Evolutionary conservation across 139 green algal species (phyloP).

Genomic region (Pedinophyceae sp.): DNA sequence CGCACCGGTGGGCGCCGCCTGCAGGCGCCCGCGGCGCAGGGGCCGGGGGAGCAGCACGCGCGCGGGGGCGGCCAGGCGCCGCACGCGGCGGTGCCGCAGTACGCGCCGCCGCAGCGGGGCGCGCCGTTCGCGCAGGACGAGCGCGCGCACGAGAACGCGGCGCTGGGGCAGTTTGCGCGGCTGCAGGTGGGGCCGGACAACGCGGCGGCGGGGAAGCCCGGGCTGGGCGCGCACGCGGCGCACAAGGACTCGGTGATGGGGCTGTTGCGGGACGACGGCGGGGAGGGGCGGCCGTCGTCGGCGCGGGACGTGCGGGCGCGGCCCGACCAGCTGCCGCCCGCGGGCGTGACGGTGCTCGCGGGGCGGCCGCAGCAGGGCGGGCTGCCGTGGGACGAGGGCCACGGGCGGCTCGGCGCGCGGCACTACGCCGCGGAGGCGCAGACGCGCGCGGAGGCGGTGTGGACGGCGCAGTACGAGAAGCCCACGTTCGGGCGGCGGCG

Average conservation of each 20-base stretch:
- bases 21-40: background rate
- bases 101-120: no score
- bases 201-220: no score
- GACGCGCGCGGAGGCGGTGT: conserved; percentile 1
- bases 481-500: conserved; percentile 17
- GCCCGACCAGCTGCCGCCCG: background rate
- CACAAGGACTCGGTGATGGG: background rate
- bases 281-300: no score
- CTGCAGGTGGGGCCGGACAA: background rate
- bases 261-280: no score
- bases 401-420: background rate
- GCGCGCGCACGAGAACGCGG: no score
- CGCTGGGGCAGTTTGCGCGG: no score
- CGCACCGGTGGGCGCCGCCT: no score
- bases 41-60: background rate
- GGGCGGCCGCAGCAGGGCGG: background rate
- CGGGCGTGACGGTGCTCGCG: background rate
- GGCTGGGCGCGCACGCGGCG: no score
- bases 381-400: conserved; percentile 1
- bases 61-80: background rate
- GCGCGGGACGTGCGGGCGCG: no score
- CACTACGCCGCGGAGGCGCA: background rate
- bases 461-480: conserved; percentile 9
- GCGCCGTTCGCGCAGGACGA: no score
- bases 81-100: no score